Conservation (phyloP, 192 early-diverging fungal genomes). For the Coemansia sp. region DNA sequence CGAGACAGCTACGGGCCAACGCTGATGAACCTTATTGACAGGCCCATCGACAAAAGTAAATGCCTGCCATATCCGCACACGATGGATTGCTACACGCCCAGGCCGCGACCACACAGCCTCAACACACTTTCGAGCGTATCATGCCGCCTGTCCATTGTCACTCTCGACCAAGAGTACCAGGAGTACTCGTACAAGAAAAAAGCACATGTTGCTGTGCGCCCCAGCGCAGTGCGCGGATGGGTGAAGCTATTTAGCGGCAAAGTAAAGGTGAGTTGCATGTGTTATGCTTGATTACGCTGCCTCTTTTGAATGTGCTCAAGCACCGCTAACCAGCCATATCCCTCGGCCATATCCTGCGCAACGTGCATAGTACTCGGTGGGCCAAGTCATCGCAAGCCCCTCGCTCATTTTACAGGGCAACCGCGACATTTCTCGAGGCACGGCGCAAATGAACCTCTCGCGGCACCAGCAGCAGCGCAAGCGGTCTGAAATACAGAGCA, state of each 20-base stretch:
- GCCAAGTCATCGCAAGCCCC: slow-evolving; percentile 47
- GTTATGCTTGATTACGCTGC: not conserved
- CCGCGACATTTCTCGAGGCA: slow-evolving; percentile 52
- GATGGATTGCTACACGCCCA: slow-evolving; percentile 33
- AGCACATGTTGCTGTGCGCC: slow-evolving; percentile 27
- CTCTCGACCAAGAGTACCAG: slow-evolving; percentile 36
- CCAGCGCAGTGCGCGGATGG: slow-evolving; percentile 50
- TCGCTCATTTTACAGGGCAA: slow-evolving; percentile 46
- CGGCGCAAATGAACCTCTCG: slow-evolving; percentile 44
- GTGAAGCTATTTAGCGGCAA: slow-evolving; percentile 35
- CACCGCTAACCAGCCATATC: not conserved
- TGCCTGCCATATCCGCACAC: slow-evolving; percentile 43
- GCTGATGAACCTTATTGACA: slow-evolving; percentile 16
- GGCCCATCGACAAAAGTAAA: slow-evolving; percentile 11
- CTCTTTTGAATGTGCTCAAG: not conserved
- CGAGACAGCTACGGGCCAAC: slow-evolving; percentile 27
- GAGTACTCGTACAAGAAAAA: slow-evolving; percentile 49
- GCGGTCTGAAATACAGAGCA: not conserved
- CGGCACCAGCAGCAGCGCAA: slow-evolving; percentile 14
- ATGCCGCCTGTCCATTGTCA: slow-evolving; percentile 49
- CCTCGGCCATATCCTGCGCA: not conserved
- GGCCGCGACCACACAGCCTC: slow-evolving; percentile 33
- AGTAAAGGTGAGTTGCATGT: slow-evolving; percentile 40
- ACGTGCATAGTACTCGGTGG: slow-evolving; percentile 45
- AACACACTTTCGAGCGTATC: slow-evolving; percentile 20